A percentile compares a stretch with the other conserved stretches of the same genome.
phyloP scores from a whole-genome alignment of 2,329 filamentous ascomycete species.

The Passalora sequoiae region DNA sequence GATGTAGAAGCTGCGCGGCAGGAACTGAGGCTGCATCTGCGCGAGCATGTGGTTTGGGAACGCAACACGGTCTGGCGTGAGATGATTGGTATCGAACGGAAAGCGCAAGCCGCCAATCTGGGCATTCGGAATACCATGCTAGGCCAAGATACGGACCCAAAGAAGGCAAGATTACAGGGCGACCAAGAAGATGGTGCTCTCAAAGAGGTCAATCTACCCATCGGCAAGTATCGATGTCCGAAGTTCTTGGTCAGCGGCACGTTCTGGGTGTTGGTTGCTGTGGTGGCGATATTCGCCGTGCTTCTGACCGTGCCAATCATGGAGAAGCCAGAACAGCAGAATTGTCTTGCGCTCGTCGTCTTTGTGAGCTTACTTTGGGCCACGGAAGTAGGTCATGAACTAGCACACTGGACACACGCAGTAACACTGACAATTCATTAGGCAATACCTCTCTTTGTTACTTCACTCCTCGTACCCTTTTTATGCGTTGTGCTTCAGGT shows the following conservation, averaged over 20 bases:
- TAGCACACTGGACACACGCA: background rate
- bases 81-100: slow-evolving; percentile 95
- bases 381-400: slow-evolving; percentile 62
- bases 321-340: slow-evolving; percentile 84
- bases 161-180: slow-evolving; percentile 70
- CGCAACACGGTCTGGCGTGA: slow-evolving; percentile 98
- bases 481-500: slow-evolving; percentile 82
- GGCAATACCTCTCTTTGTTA: slow-evolving; percentile 96
- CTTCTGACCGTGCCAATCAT: slow-evolving; percentile 76
- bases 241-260: slow-evolving; percentile 78
- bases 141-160: slow-evolving; percentile 64
- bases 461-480: slow-evolving; percentile 88
- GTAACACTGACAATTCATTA: slow-evolving; percentile 35
- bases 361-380: slow-evolving; percentile 95
- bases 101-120: slow-evolving; percentile 88
- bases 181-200: slow-evolving; percentile 65
- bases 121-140: slow-evolving; percentile 73
- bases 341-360: slow-evolving; percentile 86
- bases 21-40: slow-evolving; percentile 81
- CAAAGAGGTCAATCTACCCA: slow-evolving; percentile 70
- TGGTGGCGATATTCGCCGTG: slow-evolving; percentile 66
- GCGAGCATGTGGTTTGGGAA: slow-evolving; percentile 98
- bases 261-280: slow-evolving; percentile 68
- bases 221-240: slow-evolving; percentile 71
- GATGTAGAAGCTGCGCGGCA: slow-evolving; percentile 71